Base-by-base conservation (phyloP, 352 stramenopile genomes). In the Pythium aristosporum region DNA sequence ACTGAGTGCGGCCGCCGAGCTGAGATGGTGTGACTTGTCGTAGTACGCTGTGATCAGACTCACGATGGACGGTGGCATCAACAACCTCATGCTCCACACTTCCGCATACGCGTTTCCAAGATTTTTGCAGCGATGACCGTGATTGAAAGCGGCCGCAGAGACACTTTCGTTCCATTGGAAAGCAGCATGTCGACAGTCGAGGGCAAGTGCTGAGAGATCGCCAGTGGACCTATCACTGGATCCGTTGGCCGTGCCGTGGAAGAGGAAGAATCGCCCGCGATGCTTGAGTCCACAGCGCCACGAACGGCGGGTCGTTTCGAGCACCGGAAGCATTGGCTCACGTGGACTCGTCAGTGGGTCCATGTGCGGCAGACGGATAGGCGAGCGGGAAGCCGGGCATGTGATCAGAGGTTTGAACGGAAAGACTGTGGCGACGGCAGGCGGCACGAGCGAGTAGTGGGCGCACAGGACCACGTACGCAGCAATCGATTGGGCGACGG, bases 401-500 rank as follows among this genome's bases (percentile, higher is more conserved):
- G 34, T 13, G 3, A 39, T 10, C 11, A 13, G 6, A 15, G 34
- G 46, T 21, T 44, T 57, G 9, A 18, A 21, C 39, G 30, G 25
- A 5, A 34, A 43, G 21, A 12, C 28, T 11, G 16, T 48, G n/a
- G 10, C 13, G 42, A 23, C 13, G n/a, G 4, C 20, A 20, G 60
- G 55, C 6, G 65, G 53, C 3, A 43, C 28, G n/a, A 72, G 54
- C 15, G 59, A 61, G 51, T 69, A 76, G 30, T 67, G 69, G 3
- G 80, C 61, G 50, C 76, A 85, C 8, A 82, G 65, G 5, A 76
- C 55, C 25, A 71, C 60, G 70, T 73, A 89, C 2, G 78, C 75
- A 1, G 63, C 71, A 12, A 91, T 60, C n/a, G 77, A 69, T 4
- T 80, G 76, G 18, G 63, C 72, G 54, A 85, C 86, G 0, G 68